Conservation (phyloP, 2,329 filamentous ascomycete genomes). For the Cladosporium sp. region DNA sequence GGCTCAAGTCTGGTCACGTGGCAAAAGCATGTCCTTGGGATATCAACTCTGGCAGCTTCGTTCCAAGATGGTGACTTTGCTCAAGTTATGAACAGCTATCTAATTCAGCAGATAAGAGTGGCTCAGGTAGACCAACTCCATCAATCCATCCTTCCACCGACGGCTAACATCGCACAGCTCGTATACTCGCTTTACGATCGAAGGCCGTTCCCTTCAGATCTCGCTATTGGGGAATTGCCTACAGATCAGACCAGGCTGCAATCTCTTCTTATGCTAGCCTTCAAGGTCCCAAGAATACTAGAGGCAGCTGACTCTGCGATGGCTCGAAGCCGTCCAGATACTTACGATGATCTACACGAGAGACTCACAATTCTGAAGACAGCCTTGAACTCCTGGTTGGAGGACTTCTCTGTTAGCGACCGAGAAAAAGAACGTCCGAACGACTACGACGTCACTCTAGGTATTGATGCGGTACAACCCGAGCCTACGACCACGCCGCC, state of each 20-base stretch:
- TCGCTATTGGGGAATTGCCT: background rate
- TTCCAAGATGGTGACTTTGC: background rate
- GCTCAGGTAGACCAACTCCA: background rate
- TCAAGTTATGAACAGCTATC: background rate
- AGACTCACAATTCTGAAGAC: background rate
- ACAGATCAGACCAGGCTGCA: background rate
- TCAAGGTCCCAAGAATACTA: background rate
- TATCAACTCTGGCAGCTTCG: background rate
- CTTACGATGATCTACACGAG: background rate
- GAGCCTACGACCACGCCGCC: background rate
- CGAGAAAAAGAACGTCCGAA: too few species aligned
- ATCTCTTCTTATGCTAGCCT: background rate
- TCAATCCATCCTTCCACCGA: background rate
- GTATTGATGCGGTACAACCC: too few species aligned
- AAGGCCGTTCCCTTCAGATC: background rate
- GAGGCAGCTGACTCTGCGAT: background rate
- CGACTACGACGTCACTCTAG: too few species aligned
- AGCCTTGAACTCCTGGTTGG: background rate
- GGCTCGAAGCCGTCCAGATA: background rate
- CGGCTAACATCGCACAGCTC: background rate
- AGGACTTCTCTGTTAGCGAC: background rate
- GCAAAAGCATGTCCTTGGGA: conserved; percentile 1
- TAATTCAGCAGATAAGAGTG: background rate
- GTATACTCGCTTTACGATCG: background rate
- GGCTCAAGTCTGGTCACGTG: background rate